Conservation (phyloP, 2,329 filamentous ascomycete genomes). For the Juglanconis oblonga region DNA sequence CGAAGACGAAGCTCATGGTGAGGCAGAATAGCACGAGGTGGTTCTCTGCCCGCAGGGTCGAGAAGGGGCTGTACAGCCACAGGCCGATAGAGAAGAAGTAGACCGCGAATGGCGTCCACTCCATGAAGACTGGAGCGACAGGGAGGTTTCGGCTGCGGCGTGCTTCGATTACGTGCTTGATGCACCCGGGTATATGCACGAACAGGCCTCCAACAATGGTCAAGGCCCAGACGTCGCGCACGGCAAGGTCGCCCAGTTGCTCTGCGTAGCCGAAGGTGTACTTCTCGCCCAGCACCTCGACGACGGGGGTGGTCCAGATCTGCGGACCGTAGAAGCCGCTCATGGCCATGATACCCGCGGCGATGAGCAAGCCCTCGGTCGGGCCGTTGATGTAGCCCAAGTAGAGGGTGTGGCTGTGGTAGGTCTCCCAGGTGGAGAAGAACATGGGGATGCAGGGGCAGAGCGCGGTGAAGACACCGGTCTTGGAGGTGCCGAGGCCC, state of each 20-base stretch:
- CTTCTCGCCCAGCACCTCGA: conserved; percentile 62
- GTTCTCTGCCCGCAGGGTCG: conserved; percentile 76
- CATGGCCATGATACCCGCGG: conserved; percentile 78
- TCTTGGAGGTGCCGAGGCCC: conserved; percentile 79
- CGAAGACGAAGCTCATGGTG: conserved; percentile 95
- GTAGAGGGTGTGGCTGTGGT: conserved; percentile 96
- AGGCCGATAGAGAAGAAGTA: conserved; percentile 72
- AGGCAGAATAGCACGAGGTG: conserved; percentile 89
- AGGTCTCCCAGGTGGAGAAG: conserved; percentile 99
- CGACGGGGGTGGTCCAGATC: conserved; percentile 78
- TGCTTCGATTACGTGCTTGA: conserved; percentile 79
- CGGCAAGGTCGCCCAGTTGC: conserved; percentile 66
- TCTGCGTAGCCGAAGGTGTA: conserved; percentile 51
- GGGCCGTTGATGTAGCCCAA: conserved; percentile 96
- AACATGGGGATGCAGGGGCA: conserved; percentile 96
- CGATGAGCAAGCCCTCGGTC: conserved; percentile 90
- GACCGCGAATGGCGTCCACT: conserved; percentile 88
- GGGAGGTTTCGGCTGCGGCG: conserved; percentile 70
- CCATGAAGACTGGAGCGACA: conserved; percentile 78
- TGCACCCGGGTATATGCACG: conserved; percentile 82
- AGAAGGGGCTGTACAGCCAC: conserved; percentile 90
- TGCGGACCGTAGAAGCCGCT: conserved; percentile 85
- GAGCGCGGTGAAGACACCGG: conserved; percentile 87
- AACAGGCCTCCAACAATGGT: conserved; percentile 65
- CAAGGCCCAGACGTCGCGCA: conserved; percentile 85